These are phyloP conservation scores for Pseudocercospora ulei DNA, from an alignment of 2,329 filamentous ascomycete genomes.

Conservation along the genomic window DNA sequence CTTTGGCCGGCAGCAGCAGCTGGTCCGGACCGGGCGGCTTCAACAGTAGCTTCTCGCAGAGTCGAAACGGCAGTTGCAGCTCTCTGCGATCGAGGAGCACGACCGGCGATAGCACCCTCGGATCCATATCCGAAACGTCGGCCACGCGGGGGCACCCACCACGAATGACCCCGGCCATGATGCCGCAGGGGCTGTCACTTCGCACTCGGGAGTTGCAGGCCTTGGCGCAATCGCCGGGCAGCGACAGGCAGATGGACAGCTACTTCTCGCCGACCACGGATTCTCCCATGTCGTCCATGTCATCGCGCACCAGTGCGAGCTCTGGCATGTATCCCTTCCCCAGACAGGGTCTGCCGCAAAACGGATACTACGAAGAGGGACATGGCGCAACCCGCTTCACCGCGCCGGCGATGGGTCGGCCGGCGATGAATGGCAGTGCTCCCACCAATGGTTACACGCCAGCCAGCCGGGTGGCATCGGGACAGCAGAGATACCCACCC, in stretches of 20 bases:
- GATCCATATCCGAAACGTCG: slow-evolving; percentile 9
- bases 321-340: slow-evolving; percentile 71
- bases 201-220: slow-evolving; percentile 51
- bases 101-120: slow-evolving; percentile 20
- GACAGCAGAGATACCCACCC: slow-evolving; percentile 59
- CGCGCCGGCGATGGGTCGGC: slow-evolving; percentile 73
- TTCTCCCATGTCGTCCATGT: slow-evolving; percentile 58
- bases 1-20: slow-evolving; percentile 35
- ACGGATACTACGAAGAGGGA: slow-evolving; percentile 58
- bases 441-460: slow-evolving; percentile 55
- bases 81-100: slow-evolving; percentile 24
- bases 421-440: slow-evolving; percentile 47
- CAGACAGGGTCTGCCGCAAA: slow-evolving; percentile 56
- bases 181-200: slow-evolving; percentile 52
- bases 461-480: slow-evolving; percentile 45
- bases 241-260: slow-evolving; percentile 57
- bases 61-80: slow-evolving; percentile 22
- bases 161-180: slow-evolving; percentile 58
- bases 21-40: slow-evolving; percentile 17
- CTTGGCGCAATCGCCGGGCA: slow-evolving; percentile 50
- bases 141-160: slow-evolving; percentile 52
- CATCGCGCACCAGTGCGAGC: slow-evolving; percentile 58
- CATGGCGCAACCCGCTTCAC: slow-evolving; percentile 63
- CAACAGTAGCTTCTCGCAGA: slow-evolving; percentile 18
- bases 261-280: slow-evolving; percentile 88